phyloP scores from a whole-genome alignment of 2,329 filamentous ascomycete species.

The Talaromyces sp. region DNA sequence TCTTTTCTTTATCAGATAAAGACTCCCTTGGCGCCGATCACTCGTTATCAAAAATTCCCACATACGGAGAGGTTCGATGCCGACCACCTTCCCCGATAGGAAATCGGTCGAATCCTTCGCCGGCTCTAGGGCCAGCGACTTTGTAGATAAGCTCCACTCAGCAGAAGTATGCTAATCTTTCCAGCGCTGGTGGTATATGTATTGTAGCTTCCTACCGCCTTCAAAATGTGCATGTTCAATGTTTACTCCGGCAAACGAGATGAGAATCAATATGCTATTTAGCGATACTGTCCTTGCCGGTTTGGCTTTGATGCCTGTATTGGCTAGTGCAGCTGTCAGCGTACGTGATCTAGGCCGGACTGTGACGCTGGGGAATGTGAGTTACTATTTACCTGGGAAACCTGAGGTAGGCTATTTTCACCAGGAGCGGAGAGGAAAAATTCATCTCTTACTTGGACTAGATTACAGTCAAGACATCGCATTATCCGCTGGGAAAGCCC shows the following conservation, averaged over 20 bases:
- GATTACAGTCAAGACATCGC: background rate
- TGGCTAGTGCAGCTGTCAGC: background rate
- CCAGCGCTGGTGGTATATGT: background rate
- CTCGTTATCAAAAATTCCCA: background rate
- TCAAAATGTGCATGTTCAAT: background rate
- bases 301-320: background rate
- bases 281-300: background rate
- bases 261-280: background rate
- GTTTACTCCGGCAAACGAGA: background rate
- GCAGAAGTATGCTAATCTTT: background rate
- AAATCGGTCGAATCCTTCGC: background rate
- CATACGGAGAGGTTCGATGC: background rate
- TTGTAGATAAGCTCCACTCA: background rate
- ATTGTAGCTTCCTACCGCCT: background rate
- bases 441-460: background rate
- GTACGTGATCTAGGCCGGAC: background rate
- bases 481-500: background rate
- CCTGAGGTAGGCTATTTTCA: background rate
- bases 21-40: background rate
- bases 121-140: background rate
- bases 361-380: background rate
- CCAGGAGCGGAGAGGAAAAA: background rate
- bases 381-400: constrained; percentile 3
- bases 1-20: background rate
- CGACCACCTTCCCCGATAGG: background rate